phyloP scores from a whole-genome alignment of 495 filamentous ascomycete genomes.

The Aspergillus steynii region DNA sequence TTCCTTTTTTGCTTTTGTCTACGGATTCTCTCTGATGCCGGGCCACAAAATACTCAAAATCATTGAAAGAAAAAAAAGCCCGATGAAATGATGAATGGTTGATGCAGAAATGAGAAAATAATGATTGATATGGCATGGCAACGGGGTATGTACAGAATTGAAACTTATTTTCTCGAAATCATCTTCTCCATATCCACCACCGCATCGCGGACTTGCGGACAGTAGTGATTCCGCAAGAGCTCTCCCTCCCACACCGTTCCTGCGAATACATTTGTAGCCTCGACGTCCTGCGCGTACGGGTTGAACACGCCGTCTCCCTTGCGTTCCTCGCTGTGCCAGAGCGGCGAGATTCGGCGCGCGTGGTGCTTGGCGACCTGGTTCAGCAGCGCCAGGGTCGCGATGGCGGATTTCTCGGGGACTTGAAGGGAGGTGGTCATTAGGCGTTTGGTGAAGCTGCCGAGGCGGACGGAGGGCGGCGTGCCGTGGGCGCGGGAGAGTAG shows the following conservation, averaged over 20 bases:
- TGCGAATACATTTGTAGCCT: slow-evolving; percentile 85
- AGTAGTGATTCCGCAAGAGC: slow-evolving; percentile 80
- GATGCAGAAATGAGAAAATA: too few relatives aligned
- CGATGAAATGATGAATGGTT: background rate
- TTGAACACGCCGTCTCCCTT: slow-evolving; percentile 76
- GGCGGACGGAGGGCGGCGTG: slow-evolving; percentile 70
- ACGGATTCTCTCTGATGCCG: background rate
- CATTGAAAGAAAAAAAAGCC: background rate
- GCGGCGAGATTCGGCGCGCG: slow-evolving; percentile 62
- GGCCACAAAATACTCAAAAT: background rate
- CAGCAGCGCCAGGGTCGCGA: slow-evolving; percentile 74
- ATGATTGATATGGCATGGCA: too few relatives aligned
- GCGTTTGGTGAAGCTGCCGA: slow-evolving; percentile 92
- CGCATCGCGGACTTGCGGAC: slow-evolving; percentile 79
- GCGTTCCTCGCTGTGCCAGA: slow-evolving; percentile 89
- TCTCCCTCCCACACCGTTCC: slow-evolving; percentile 93
- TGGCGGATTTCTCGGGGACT: slow-evolving; percentile 80
- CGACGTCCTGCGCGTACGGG: slow-evolving; percentile 57
- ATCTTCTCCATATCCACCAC: slow-evolving; percentile 69
- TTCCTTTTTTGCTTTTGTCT: background rate
- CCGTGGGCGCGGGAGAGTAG: slow-evolving; percentile 54
- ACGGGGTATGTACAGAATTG: too few relatives aligned
- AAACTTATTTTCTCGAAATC: slow-evolving; percentile 31
- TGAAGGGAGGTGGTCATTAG: slow-evolving; percentile 80
- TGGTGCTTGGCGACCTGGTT: slow-evolving; percentile 72